Evolutionary conservation across 1,284 basidiomycete species (phyloP), one percentile per base, ranked within the genome.

Genomic region (Boletus subluridellus): DNA sequence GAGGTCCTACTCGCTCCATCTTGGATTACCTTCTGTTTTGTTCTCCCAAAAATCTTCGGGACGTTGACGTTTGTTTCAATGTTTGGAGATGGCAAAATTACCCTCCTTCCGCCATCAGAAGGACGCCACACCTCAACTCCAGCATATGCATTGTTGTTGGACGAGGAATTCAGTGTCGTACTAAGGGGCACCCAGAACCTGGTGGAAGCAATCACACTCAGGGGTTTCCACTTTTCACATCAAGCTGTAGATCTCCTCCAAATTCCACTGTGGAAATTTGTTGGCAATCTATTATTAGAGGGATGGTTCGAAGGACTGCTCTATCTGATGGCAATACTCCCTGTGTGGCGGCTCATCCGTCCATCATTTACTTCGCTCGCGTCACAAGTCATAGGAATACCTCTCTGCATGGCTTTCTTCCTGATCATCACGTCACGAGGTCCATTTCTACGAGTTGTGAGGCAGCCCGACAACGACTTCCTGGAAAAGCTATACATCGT

Each of bases 131-230:
- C 21, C 21, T 21, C 21, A 21, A 21, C 21, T 21, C 21, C 21
- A 21, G 21, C 21, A 21, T 21, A 21, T 21, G 21, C 21, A 21
- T 21, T 21, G 21, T 21, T 21, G 21, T 21, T 21, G 21, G 21
- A 21, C 21, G 21, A 21, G 21, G 21, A 21, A 21, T 21, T 21
- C 21, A 21, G 21, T 21, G 21, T 21, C 21, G 1, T 60, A 6
- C 15, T 60, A 11, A 46, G 7, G 0, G 58, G 58, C 7, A 11
- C 26, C 21, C 38, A 47, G 35, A 42, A 10, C 26, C 9, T 50
- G 15, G 58, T 50, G 3, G 59, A 60, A 32, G 50, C 51, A 42
- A 42, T 55, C 6, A 30, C 50, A 34, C 57, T 49, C 21, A 21
- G 45, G 32, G n/a, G 41, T 14, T 54, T 59, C 45, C 21, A 59